Base-by-base conservation (phyloP, 2,329 filamentous ascomycete genomes). In the Penicillium brasilianum region DNA sequence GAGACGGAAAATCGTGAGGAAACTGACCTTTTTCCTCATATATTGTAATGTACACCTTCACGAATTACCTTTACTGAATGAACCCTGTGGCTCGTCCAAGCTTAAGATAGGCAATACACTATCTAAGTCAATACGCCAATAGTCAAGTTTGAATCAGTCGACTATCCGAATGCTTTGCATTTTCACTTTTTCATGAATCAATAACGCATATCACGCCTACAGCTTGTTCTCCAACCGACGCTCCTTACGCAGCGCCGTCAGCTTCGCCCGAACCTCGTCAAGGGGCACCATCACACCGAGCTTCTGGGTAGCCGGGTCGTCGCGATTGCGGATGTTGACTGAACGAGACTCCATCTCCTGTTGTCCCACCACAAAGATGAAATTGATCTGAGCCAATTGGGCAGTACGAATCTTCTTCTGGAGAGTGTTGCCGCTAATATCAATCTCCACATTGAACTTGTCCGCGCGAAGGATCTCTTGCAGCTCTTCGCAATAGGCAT, bases 261-360 rank as follows among this genome's bases (percentile, higher is more conserved):
- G 75, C 77, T 86, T 85, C 69, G 77, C 73, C 20, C 88, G 78
- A 16, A 82, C 86, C 70, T 85, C 85, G 46, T 87, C 83, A 3
- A 89, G 77, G 13, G 85, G 84, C 36, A 89, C 77, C 71, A 88
- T 80, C 66, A 87, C 82, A 30, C 87, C 87, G 78, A 85, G 82
- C 66, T 85, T 83, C 75, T 89, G 87, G 10, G 84, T 87, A 44
- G 81, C 80, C 18, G 84, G 85, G 66, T 88, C 85, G 69, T 89
- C 87, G 55, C 87, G 80, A 74, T 88, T 88, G 44, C 87, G 81
- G 68, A 88, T 86, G 72, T 89, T 89, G 63, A 88, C 85, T 4
- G 83, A 82, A 60, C 84, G 79, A 20, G 77, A 78, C 65, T 87
- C 82, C 74, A 70, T 86, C 79, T 3, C 85, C 86, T 50, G 48